Evolutionary conservation across 1,284 basidiomycete species (phyloP).

Genomic region (Anthracocystis panici-leucophaei): DNA sequence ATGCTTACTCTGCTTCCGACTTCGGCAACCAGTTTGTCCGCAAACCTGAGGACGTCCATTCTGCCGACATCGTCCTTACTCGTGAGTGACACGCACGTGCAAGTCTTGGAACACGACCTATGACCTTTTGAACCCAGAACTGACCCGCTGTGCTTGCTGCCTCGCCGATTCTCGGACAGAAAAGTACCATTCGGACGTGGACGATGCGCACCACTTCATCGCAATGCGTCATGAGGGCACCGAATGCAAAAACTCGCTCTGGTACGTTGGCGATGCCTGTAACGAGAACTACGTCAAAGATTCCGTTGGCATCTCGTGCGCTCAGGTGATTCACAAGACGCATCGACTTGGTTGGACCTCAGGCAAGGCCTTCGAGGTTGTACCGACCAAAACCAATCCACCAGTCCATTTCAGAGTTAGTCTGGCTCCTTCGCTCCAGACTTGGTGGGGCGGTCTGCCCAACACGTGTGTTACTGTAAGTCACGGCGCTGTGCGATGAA

Average conservation of each 20-base stretch:
- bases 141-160: background rate
- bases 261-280: background rate
- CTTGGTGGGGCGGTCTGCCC: constrained; percentile 9
- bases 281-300: constrained; percentile 6
- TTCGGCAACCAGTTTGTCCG: background rate
- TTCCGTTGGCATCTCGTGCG: constrained; percentile 9
- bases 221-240: constrained; percentile 10
- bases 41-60: background rate
- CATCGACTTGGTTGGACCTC: background rate
- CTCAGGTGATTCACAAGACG: constrained; percentile 10
- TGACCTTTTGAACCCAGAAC: too few relatives aligned
- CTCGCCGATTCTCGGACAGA: background rate
- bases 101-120: background rate
- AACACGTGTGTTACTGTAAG: constrained; percentile 5
- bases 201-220: background rate
- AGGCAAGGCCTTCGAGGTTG: constrained; percentile 3
- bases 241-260: background rate
- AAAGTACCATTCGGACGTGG: background rate
- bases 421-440: constrained; percentile 4
- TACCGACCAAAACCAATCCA: background rate
- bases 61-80: constrained; percentile 5
- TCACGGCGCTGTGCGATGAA: background rate
- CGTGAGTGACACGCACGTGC: background rate
- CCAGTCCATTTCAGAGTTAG: constrained; percentile 6
- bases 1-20: constrained; percentile 6